Percentiles rank a stretch among this genome's conserved stretches.
These are phyloP conservation scores for Moniliella sp. DNA, from an alignment of 1,284 basidiomycete genomes.

Conservation along the genomic window DNA sequence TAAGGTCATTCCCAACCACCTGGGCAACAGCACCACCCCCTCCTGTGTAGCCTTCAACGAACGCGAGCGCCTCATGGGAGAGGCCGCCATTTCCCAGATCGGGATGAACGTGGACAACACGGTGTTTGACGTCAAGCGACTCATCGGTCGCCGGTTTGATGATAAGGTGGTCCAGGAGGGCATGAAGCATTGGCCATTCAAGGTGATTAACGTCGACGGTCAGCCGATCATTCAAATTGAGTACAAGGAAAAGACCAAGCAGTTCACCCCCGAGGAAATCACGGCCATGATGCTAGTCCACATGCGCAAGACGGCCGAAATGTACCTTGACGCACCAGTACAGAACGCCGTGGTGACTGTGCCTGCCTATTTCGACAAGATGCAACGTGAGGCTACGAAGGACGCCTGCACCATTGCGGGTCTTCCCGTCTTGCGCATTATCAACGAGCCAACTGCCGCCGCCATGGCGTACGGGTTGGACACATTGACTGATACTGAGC, in stretches of 20 bases:
- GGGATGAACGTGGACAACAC: conserved; percentile 84
- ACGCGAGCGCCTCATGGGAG: conserved; percentile 94
- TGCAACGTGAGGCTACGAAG: conserved; percentile 47
- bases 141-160: conserved; percentile 86
- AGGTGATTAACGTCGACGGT: conserved; percentile 43
- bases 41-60: conserved; percentile 98
- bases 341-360: conserved; percentile 51
- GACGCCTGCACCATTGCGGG: conserved; percentile 41
- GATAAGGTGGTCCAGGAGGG: conserved; percentile 46
- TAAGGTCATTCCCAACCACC: conserved; percentile 84
- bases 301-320: conserved; percentile 69
- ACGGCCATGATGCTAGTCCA: conserved; percentile 97
- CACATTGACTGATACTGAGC: conserved; percentile 41
- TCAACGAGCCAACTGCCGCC: conserved; percentile 44
- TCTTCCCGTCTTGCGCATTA: conserved; percentile 48
- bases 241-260: conserved; percentile 44
- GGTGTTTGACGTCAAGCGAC: conserved; percentile 43
- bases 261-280: conserved; percentile 51
- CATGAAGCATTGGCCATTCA: conserved; percentile 53
- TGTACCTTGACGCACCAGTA: conserved; percentile 45
- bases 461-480: conserved; percentile 42
- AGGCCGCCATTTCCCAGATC: conserved; percentile 46
- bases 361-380: conserved; percentile 50
- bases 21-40: conserved; percentile 89
- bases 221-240: conserved; percentile 42